phyloP scores from a whole-genome alignment of 1,284 basidiomycete genomes.

The Apiotrichum siamense region DNA sequence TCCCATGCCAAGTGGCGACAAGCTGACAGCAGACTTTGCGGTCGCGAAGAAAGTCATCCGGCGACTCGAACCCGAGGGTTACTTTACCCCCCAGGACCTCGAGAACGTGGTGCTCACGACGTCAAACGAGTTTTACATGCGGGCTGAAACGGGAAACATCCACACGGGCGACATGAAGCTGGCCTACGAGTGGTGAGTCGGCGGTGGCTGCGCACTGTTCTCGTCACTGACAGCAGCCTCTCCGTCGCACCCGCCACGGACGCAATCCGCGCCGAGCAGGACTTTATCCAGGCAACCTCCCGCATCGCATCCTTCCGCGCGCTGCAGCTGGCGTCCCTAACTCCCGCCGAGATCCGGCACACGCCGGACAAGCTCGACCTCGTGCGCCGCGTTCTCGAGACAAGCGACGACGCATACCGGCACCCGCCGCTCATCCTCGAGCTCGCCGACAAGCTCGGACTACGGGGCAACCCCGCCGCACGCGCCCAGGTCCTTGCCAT shows the following conservation, averaged over 20 bases:
- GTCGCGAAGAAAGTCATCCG: constrained; percentile 65
- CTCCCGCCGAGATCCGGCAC: constrained; percentile 83
- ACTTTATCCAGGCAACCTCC: constrained; percentile 87
- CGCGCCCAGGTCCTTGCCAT: constrained; percentile 77
- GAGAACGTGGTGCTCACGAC: constrained; percentile 73
- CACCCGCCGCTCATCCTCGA: constrained; percentile 85
- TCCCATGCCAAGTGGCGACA: constrained; percentile 22
- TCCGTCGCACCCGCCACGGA: constrained; percentile 63
- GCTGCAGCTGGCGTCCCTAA: constrained; percentile 59
- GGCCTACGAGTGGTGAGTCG: constrained; percentile 80
- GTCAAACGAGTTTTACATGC: constrained; percentile 86
- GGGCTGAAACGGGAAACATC: constrained; percentile 82
- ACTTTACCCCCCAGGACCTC: constrained; percentile 53
- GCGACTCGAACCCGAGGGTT: constrained; percentile 53
- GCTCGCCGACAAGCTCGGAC: constrained; percentile 78
- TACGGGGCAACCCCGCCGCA: constrained; percentile 60
- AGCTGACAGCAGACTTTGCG: constrained; percentile 59
- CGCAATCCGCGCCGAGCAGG: constrained; percentile 62
- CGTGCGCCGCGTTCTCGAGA: constrained; percentile 71
- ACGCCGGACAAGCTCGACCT: constrained; percentile 73
- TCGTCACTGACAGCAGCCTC: constrained; percentile 57
- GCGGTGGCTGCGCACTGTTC: background rate
- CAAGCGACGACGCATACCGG: constrained; percentile 75
- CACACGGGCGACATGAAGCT: constrained; percentile 89
- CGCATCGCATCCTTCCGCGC: constrained; percentile 59